Evolutionary conservation across 306 rosid species (phyloP).

Genomic region (Psophocarpus tetragonolobus): DNA sequence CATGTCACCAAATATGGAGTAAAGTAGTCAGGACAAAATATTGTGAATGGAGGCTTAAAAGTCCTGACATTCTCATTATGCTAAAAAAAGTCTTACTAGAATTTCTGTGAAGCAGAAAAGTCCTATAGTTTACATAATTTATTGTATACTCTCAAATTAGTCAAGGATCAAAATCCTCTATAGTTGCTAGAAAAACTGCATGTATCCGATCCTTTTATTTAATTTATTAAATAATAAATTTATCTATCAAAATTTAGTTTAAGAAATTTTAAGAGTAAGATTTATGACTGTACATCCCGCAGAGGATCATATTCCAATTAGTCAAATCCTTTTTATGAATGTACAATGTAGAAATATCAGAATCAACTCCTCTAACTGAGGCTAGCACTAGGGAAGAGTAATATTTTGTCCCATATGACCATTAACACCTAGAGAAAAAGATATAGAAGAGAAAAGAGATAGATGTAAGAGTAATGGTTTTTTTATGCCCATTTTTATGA

Average conservation of each 20-base stretch:
- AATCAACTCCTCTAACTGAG: constrained; percentile 24
- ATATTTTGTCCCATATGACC: background rate
- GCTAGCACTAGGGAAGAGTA: background rate
- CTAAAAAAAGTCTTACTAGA: background rate
- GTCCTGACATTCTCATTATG: background rate
- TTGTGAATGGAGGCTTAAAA: background rate
- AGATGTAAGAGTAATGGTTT: too few species aligned
- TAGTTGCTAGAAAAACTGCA: too few species aligned
- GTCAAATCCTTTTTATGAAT: constrained; percentile 19
- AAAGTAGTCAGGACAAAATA: background rate
- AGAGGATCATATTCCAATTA: too few species aligned
- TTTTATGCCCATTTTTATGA: too few species aligned
- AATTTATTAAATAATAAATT: too few species aligned
- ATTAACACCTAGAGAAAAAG: background rate
- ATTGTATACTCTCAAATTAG: background rate
- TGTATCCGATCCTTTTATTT: too few species aligned
- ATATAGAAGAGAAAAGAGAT: background rate
- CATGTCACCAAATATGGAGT: background rate
- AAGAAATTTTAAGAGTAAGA: too few species aligned
- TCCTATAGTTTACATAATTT: background rate
- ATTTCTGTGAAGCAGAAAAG: background rate
- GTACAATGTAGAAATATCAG: background rate
- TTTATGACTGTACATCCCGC: too few species aligned
- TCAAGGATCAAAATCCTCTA: too few species aligned
- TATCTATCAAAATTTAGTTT: too few species aligned